These are phyloP conservation scores for Quaeritorhiza haematococci DNA, from an alignment of 371 early-diverging fungal species.

Conservation along the genomic window DNA sequence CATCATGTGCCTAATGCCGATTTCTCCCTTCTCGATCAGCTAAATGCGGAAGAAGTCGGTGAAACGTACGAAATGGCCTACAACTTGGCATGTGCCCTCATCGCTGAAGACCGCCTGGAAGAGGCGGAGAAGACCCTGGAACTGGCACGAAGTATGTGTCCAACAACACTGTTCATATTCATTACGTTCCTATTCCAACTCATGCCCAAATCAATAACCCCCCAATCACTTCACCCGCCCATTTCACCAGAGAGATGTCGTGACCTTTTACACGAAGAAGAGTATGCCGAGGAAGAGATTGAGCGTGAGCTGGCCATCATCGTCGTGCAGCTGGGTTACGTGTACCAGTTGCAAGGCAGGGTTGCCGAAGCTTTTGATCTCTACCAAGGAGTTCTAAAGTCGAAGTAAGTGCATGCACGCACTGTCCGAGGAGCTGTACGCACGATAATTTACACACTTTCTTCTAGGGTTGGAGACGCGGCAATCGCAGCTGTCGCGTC, in stretches of 20 bases:
- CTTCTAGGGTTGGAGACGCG: slow-evolving; percentile 39
- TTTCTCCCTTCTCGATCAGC: too few relatives aligned
- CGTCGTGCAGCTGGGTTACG: slow-evolving; percentile 65
- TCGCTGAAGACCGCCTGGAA: slow-evolving; percentile 50
- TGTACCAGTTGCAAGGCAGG: slow-evolving; percentile 61
- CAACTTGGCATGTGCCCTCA: slow-evolving; percentile 60
- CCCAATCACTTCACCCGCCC: not conserved
- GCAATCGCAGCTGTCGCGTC: slow-evolving; percentile 59
- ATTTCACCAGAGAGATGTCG: slow-evolving; percentile 32
- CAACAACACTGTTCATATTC: not conserved
- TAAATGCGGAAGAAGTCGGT: not conserved
- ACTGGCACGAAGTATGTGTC: slow-evolving; percentile 49
- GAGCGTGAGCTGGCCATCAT: slow-evolving; percentile 67
- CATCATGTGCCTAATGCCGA: too few relatives aligned
- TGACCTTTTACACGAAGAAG: slow-evolving; percentile 38
- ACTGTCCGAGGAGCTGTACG: not conserved
- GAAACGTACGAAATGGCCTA: slow-evolving; percentile 65
- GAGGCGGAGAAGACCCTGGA: slow-evolving; percentile 55
- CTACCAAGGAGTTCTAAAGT: slow-evolving; percentile 55
- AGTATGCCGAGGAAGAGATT: slow-evolving; percentile 61
- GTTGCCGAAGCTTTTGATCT: slow-evolving; percentile 55
- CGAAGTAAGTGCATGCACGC: slow-evolving; percentile 40
- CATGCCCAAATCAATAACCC: not conserved
- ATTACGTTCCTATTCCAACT: not conserved
- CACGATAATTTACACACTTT: not conserved